phyloP scores from a whole-genome alignment of 2,329 filamentous ascomycete genomes.

The Colletotrichum melonis region DNA sequence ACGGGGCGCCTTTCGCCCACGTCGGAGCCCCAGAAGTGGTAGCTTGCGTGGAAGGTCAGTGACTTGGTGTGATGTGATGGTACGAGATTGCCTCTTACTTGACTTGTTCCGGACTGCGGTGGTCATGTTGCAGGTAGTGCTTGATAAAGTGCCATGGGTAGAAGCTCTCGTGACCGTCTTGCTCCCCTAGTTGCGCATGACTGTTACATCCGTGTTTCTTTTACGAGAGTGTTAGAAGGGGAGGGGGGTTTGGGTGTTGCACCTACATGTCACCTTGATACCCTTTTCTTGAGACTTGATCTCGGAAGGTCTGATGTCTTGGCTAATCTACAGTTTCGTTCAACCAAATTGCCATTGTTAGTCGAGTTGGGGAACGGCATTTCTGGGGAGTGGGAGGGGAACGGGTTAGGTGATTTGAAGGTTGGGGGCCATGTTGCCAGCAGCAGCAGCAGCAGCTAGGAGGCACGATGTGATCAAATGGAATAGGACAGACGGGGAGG shows the following conservation, averaged over 20 bases:
- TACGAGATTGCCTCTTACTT: conserved; percentile 40
- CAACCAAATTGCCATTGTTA: neutral
- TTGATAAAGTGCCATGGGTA: conserved; percentile 75
- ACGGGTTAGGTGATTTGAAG: neutral
- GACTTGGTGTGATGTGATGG: neutral
- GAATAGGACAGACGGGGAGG: neutral
- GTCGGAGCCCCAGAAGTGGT: conserved; percentile 44
- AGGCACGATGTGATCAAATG: neutral
- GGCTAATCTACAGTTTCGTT: conserved; percentile 42
- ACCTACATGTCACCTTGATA: conserved; percentile 49
- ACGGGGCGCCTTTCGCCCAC: conserved; percentile 63
- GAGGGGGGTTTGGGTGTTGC: too few species aligned
- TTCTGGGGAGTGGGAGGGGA: neutral
- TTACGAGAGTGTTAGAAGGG: too few species aligned
- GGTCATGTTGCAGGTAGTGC: conserved; percentile 52
- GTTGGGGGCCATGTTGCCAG: neutral
- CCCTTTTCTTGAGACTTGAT: conserved; percentile 43
- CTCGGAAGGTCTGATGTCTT: conserved; percentile 43
- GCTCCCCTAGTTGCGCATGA: conserved; percentile 64
- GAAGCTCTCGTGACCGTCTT: conserved; percentile 74
- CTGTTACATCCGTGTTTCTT: neutral
- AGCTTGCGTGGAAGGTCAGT: conserved; percentile 13
- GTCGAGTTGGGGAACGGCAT: neutral
- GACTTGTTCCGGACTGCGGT: conserved; percentile 47
- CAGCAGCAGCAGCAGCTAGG: too few species aligned